Evolutionary conservation across 164 flowering plant species (phyloP).

Genomic region (Tinospora cordifolia): DNA sequence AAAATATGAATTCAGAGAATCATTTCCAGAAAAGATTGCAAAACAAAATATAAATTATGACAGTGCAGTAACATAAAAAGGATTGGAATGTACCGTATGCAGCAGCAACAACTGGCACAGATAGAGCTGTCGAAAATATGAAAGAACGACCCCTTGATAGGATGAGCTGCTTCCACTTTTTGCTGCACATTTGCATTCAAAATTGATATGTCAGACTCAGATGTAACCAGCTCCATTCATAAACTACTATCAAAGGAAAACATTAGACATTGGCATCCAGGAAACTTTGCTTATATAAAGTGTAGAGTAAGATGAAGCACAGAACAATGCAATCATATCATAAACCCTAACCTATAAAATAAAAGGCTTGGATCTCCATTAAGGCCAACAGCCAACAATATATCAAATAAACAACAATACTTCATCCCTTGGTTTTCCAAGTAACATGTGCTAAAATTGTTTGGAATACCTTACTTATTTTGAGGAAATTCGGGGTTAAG

Average conservation of each 20-base stretch:
- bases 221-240: background rate
- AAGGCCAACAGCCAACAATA: background rate
- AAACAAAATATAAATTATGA: background rate
- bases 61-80: background rate
- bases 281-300: background rate
- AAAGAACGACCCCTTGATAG: constrained; percentile 85
- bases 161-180: constrained; percentile 76
- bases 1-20: background rate
- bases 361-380: background rate
- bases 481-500: no score
- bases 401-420: background rate
- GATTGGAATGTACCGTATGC: constrained; percentile 50
- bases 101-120: constrained; percentile 78
- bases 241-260: constrained; percentile 1
- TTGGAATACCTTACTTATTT: no score
- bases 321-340: background rate
- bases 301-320: background rate
- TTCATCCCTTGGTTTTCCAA: no score
- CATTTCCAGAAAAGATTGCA: background rate
- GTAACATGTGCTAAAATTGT: no score
- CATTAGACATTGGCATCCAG: background rate
- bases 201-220: background rate
- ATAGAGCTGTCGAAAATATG: constrained; percentile 81
- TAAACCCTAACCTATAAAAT: background rate
- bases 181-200: constrained; percentile 41